phyloP scores from a whole-genome alignment of 176 grass and related monocot species.

The Pharus latifolius region DNA sequence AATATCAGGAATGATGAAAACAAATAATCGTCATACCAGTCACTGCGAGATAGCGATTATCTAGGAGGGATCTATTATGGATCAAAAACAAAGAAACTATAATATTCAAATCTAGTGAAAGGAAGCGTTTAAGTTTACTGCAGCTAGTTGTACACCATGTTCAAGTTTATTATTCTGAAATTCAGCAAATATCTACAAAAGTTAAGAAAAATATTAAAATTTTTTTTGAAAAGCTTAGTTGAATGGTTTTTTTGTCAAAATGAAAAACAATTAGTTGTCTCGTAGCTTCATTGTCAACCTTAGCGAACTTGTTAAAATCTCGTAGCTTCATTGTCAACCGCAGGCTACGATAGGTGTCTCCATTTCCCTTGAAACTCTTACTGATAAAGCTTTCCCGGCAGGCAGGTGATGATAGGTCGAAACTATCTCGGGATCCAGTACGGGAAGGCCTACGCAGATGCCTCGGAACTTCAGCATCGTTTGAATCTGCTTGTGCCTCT shows the following conservation, averaged over 20 bases:
- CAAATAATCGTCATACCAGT: neutral
- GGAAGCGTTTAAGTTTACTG: neutral
- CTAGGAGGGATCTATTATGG: neutral
- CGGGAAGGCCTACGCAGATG: slow-evolving; percentile 30
- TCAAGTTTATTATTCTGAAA: neutral
- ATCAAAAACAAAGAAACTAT: neutral
- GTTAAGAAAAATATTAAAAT: neutral
- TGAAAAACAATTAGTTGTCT: neutral
- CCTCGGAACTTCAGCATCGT: slow-evolving; percentile 40
- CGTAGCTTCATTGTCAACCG: slow-evolving; percentile 80
- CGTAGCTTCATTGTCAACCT: slow-evolving; percentile 39
- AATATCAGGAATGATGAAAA: neutral
- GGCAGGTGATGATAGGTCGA: slow-evolving; percentile 47
- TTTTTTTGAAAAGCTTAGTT: neutral
- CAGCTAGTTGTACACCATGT: neutral
- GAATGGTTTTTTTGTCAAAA: neutral
- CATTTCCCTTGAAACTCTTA: slow-evolving; percentile 49
- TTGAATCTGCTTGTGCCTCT: slow-evolving; percentile 33
- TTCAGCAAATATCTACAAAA: neutral
- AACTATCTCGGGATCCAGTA: slow-evolving; percentile 44
- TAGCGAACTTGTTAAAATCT: slow-evolving; percentile 87
- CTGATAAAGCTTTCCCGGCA: slow-evolving; percentile 55
- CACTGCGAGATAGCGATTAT: neutral
- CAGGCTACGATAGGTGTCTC: slow-evolving; percentile 48
- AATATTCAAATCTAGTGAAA: neutral